Percentiles rank a stretch among this genome's conserved stretches.
Evolutionary conservation across 306 rosid genomes (phyloP).

Genomic region (Glycine tomentella): DNA sequence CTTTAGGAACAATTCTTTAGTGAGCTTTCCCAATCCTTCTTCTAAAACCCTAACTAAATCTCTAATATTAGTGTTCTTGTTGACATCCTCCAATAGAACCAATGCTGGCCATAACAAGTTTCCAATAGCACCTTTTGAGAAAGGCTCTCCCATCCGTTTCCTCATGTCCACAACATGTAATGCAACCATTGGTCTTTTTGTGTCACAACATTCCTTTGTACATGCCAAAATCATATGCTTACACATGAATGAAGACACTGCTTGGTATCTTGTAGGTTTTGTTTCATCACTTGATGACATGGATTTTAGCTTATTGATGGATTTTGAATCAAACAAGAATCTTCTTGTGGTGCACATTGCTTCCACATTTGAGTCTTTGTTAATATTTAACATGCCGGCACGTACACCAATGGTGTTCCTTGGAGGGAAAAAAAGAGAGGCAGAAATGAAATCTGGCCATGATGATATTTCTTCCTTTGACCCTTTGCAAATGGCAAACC

Average conservation of each 20-base stretch:
- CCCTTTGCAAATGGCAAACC: constrained; percentile 52
- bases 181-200: constrained; percentile 12
- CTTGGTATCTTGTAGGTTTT: constrained; percentile 51
- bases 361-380: constrained; percentile 33
- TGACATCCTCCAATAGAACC: constrained; percentile 12
- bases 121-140: constrained; percentile 39
- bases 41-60: constrained; percentile 36
- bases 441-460: constrained; percentile 46
- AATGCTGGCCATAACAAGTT: constrained; percentile 48
- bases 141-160: constrained; percentile 49
- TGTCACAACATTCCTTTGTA: background rate
- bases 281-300: constrained; percentile 19
- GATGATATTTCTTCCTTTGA: constrained; percentile 6
- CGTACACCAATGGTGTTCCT: constrained; percentile 38
- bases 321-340: constrained; percentile 48
- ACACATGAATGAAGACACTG: constrained; percentile 53
- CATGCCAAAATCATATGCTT: constrained; percentile 54
- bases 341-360: constrained; percentile 50
- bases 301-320: constrained; percentile 33
- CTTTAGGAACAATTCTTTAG: constrained; percentile 42
- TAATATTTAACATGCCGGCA: constrained; percentile 15
- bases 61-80: constrained; percentile 3
- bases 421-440: constrained; percentile 54
- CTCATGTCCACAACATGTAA: constrained; percentile 64
- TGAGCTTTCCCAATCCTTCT: constrained; percentile 21